Base-by-base conservation (phyloP, 352 stramenopile species). In the Aphanomyces astaci region DNA sequence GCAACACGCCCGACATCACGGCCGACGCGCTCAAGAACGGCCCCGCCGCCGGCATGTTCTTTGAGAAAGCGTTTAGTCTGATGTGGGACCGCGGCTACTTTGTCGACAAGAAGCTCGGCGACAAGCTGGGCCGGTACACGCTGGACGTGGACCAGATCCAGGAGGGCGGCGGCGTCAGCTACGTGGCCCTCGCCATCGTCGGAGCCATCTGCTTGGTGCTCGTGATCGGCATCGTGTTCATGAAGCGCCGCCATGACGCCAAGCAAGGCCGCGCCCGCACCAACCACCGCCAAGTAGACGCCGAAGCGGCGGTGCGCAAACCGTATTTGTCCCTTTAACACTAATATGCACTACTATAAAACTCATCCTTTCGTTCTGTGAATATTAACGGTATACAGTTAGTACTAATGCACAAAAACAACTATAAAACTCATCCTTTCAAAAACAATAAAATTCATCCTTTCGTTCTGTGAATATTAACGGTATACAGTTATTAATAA, bases 1-100 rank as follows among this genome's bases (percentile, higher is more conserved):
- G 82, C 72, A 76, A 80, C 48, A 32, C 22, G n/a, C 72, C 62
- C 3, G 71, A 57, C 7, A 75, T 78, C 69, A 81, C 72, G n/a
- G 30, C 71, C 7, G 79, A 90, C 40, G 66, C 81, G 0, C 76
- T 88, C 73, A 66, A 76, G 25, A 30, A 57, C 15, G 82, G 82
- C 1, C 77, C 80, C 5, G 73, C 64, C 0, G 78, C 80, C 4
- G 80, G 82, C 1, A 24, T 68, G 10, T 90, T 90, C 71, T 88
- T 85, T 57, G 48, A 72, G 13, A 77, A 87, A 2, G 71, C 68
- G n/a, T 89, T 90, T 53, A 69, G 73, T 57, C 19, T 67, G 22
- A 74, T 90, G 19, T 90, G 82, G 82, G 75, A 90, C 67, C 73
- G 87, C 64, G 82, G 82, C 2, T 87, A 80, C 73, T 88, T 87